Evolutionary conservation across 1,284 basidiomycete species (phyloP), one percentile per base, ranked within the genome.

Genomic region (Papiliotrema terrestris): DNA sequence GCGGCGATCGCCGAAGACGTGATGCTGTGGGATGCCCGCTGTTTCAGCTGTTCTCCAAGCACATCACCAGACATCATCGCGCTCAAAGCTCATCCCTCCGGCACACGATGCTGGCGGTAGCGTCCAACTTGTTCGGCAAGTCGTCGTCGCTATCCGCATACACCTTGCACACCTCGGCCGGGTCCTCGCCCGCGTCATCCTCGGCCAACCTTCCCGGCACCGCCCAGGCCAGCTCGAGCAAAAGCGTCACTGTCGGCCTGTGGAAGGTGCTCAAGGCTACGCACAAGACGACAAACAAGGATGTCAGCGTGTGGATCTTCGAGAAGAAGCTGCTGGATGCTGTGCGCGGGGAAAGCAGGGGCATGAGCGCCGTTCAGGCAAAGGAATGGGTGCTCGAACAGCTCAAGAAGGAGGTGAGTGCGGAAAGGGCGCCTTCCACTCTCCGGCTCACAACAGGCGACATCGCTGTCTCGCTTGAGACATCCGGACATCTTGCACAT

Each of bases 401-500:
- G 13, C 74, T 96, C 71, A 94, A 92, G 75, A 83, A 86, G 45
- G 93, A 96, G 85, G 92, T 91, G 69, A 59, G 81, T 45, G 11
- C 43, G 17, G n/a, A 26, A 19, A 22, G 3, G 20, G 6, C 17
- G 15, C 8, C 22, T 22, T 20, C 20, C 9, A n/a, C 3, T 11
- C 44, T 5, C 19, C 23, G 36, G 29, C 22, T 23, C 29, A 35
- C 45, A 17, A 45, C 69, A 97, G 92, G 91, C 89, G 3, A 85
- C 88, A 49, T 87, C 91, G 1, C 79, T 98, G 26, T 86, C 90
- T 22, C 84, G 88, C 59, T 78, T 98, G 45, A 83, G 95, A 23
- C 96, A 98, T 78, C 95, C 95, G 2, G 95, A 89, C 62, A 86
- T 99, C 53, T 81, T 99, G 84, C 95, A 98, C 78, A 91, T 98